phyloP scores from a whole-genome alignment of 1,139 yeast species.

The Arxiozyma slooffiae region DNA sequence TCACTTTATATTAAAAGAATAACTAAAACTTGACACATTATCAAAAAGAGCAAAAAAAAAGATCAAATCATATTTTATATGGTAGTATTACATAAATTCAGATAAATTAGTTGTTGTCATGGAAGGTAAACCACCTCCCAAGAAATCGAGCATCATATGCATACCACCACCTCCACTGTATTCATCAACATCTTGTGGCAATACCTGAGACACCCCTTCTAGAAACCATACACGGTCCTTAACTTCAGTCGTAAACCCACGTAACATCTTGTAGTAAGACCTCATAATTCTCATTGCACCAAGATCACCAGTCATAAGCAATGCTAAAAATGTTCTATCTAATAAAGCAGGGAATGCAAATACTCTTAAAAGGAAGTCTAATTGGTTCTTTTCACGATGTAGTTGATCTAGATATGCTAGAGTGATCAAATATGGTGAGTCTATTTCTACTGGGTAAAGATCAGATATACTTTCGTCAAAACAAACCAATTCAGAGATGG shows the following conservation, averaged over 20 bases:
- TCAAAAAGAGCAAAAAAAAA: background rate
- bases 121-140: conserved; percentile 65
- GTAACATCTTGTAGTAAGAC: conserved; percentile 69
- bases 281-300: conserved; percentile 86
- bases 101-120: conserved; percentile 38
- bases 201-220: conserved; percentile 80
- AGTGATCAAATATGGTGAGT: conserved; percentile 79
- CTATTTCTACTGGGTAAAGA: conserved; percentile 71
- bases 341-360: conserved; percentile 90
- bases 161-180: conserved; percentile 82
- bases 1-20: background rate
- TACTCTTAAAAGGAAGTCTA: conserved; percentile 76
- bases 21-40: background rate
- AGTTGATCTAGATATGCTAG: conserved; percentile 79
- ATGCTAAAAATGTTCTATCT: conserved; percentile 65
- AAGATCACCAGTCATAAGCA: conserved; percentile 77
- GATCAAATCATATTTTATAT: background rate
- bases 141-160: conserved; percentile 83
- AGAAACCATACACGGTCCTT: conserved; percentile 88
- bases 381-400: conserved; percentile 69
- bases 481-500: conserved; percentile 58
- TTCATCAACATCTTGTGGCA: conserved; percentile 77
- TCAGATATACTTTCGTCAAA: conserved; percentile 81
- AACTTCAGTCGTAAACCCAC: conserved; percentile 78
- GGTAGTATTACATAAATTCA: conserved; percentile 21